A percentile compares a stretch with the other conserved stretches of the same genome.
Evolutionary conservation across 306 rosid species (phyloP).

Genomic region (Pyrus communis): DNA sequence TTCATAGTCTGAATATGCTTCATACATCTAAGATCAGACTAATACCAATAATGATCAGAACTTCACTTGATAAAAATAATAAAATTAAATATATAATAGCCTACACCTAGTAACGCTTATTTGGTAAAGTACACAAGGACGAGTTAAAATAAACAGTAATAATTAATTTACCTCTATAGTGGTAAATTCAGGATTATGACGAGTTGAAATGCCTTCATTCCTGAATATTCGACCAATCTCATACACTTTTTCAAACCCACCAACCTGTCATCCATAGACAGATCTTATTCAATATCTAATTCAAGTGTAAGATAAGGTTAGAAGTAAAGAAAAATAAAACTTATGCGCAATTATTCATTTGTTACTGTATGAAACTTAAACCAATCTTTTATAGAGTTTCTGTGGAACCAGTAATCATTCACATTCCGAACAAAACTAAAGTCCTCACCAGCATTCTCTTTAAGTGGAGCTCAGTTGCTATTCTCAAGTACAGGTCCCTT

Average conservation of each 20-base stretch:
- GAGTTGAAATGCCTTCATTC: slow-evolving; percentile 97
- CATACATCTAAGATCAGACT: slow-evolving; percentile 73
- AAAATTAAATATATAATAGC: neutral
- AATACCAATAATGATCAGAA: slow-evolving; percentile 40
- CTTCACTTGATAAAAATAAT: slow-evolving; percentile 9
- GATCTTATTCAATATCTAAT: neutral
- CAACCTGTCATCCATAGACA: slow-evolving; percentile 56
- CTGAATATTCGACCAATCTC: slow-evolving; percentile 97
- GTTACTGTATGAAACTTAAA: neutral
- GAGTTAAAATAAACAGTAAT: slow-evolving; percentile 9
- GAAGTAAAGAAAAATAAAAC: neutral
- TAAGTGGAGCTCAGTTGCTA: slow-evolving; percentile 93
- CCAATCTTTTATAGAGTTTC: neutral
- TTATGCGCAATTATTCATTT: neutral
- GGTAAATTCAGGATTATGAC: slow-evolving; percentile 98
- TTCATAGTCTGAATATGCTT: slow-evolving; percentile 95
- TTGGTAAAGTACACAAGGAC: neutral
- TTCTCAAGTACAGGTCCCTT: slow-evolving; percentile 90
- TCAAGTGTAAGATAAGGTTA: neutral
- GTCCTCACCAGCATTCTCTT: slow-evolving; percentile 93
- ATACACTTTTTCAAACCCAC: slow-evolving; percentile 91
- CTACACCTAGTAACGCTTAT: slow-evolving; percentile 1
- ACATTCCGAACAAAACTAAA: neutral
- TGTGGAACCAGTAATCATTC: neutral
- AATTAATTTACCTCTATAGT: slow-evolving; percentile 73